Percentiles rank a stretch among this genome's conserved stretches.
phyloP scores from a whole-genome alignment of 2,329 filamentous ascomycete genomes.

The Helminthosporium solani region DNA sequence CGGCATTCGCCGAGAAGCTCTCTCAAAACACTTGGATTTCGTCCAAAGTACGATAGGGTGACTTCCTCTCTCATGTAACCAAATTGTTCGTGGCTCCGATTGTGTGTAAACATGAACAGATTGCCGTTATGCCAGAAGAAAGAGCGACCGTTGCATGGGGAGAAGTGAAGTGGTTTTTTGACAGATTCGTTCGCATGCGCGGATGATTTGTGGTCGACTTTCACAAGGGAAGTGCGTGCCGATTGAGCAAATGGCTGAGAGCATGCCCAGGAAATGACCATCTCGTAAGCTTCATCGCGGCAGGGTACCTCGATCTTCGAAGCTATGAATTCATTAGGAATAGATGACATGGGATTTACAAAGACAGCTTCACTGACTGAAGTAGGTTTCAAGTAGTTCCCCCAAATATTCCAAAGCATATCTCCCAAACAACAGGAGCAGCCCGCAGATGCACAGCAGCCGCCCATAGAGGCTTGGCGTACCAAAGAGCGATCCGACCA shows the following conservation, averaged over 20 bases:
- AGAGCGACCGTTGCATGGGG: conserved; percentile 15
- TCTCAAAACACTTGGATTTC: conserved; percentile 10
- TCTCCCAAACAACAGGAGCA: too few relatives aligned
- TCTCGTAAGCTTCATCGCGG: conserved; percentile 13
- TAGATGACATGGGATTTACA: too few relatives aligned
- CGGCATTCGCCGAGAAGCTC: conserved; percentile 13
- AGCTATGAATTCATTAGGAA: conserved; percentile 6
- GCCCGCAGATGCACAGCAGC: too few relatives aligned
- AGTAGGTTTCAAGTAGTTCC: too few relatives aligned
- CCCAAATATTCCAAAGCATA: too few relatives aligned
- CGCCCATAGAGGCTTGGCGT: too few relatives aligned
- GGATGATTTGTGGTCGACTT: conserved; percentile 12
- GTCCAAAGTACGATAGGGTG: conserved; percentile 13
- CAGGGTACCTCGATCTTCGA: conserved; percentile 12
- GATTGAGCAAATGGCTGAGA: conserved; percentile 9
- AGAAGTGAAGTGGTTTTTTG: conserved; percentile 16
- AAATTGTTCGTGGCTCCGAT: conserved; percentile 10
- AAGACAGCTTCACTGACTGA: too few relatives aligned
- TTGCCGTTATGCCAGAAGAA: conserved; percentile 11
- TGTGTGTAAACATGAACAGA: conserved; percentile 12
- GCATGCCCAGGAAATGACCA: conserved; percentile 12
- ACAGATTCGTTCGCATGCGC: conserved; percentile 1
- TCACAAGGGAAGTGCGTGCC: conserved; percentile 12
- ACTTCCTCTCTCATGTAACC: conserved; percentile 11
- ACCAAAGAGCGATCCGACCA: too few relatives aligned